Conservation (phyloP, 2,329 filamentous ascomycete species). For the Pseudogymnoascus sp. region DNA sequence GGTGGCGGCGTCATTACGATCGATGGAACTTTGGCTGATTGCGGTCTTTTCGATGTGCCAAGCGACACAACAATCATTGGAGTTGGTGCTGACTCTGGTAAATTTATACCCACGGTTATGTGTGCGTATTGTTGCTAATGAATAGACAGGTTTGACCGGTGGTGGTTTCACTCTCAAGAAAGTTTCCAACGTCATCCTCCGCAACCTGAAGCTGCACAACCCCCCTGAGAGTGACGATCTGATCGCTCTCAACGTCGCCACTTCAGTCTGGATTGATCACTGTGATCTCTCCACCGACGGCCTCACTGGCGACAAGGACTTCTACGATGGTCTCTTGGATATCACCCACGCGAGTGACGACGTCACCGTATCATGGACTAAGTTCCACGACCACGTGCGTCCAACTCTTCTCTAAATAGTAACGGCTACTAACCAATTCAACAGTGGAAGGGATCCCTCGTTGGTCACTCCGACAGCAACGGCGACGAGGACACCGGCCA, state of each 20-base stretch:
- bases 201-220: constrained; percentile 47
- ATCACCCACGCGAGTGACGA: constrained; percentile 56
- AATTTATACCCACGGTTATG: neutral
- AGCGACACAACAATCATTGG: constrained; percentile 44
- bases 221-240: constrained; percentile 41
- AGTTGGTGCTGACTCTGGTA: constrained; percentile 31
- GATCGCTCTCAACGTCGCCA: constrained; percentile 42
- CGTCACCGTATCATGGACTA: constrained; percentile 46
- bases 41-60: constrained; percentile 18
- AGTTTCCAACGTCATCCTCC: constrained; percentile 47
- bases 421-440: neutral
- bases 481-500: constrained; percentile 51
- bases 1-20: constrained; percentile 42
- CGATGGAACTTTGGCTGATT: constrained; percentile 28
- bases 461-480: constrained; percentile 56
- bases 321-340: constrained; percentile 61
- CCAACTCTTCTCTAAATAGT: neutral
- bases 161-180: constrained; percentile 40
- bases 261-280: constrained; percentile 62
- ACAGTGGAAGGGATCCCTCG: constrained; percentile 48
- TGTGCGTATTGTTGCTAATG: neutral
- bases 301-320: constrained; percentile 55
- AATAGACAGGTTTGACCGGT: constrained; percentile 32
- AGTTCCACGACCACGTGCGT: constrained; percentile 45
- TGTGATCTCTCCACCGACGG: constrained; percentile 54